Conservation (phyloP, 1,139 yeast genomes). For the Wickerhamomyces sp. region DNA sequence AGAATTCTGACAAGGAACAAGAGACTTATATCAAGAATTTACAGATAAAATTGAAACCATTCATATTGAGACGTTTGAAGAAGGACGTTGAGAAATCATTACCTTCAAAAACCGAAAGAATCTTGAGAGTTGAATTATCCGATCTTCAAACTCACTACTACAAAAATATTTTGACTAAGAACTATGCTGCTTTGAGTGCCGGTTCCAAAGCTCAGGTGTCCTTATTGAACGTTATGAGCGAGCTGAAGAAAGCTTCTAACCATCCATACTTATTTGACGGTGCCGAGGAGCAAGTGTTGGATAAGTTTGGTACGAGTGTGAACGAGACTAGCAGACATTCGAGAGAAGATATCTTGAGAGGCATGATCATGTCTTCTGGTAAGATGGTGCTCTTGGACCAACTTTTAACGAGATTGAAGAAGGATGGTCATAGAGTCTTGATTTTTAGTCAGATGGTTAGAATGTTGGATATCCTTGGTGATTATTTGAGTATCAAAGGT, state of each 20-base stretch:
- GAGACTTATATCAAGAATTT: slow-evolving; percentile 83
- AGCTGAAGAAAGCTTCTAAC: slow-evolving; percentile 91
- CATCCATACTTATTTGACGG: slow-evolving; percentile 95
- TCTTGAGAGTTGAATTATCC: slow-evolving; percentile 88
- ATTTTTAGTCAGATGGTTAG: slow-evolving; percentile 97
- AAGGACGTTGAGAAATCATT: slow-evolving; percentile 96
- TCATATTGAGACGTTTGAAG: slow-evolving; percentile 84
- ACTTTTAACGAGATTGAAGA: slow-evolving; percentile 70
- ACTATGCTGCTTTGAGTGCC: slow-evolving; percentile 85
- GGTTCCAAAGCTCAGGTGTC: slow-evolving; percentile 82
- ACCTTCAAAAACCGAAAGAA: slow-evolving; percentile 93
- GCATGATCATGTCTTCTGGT: slow-evolving; percentile 96
- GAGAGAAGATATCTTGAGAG: slow-evolving; percentile 79
- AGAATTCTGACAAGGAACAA: slow-evolving; percentile 78
- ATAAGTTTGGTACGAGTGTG: slow-evolving; percentile 56
- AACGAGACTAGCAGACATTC: slow-evolving; percentile 33
- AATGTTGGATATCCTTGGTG: slow-evolving; percentile 92
- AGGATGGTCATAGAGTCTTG: slow-evolving; percentile 93
- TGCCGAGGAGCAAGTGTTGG: slow-evolving; percentile 80
- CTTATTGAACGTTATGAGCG: slow-evolving; percentile 87
- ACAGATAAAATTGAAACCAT: slow-evolving; percentile 83
- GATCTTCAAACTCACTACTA: slow-evolving; percentile 95
- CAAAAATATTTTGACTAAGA: slow-evolving; percentile 85
- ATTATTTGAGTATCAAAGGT: slow-evolving; percentile 87
- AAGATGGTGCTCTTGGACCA: slow-evolving; percentile 96